Conservation (phyloP, 176 grass and related monocot species). For the Triticum aestivum region IWGSC_CS_RefSeq_v2.1 NC_057802.1:384773578-384774077, state of each 20-base stretch:
- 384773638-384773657: slow-evolving; percentile 25
- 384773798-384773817: slow-evolving; percentile 83
- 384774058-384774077: slow-evolving; percentile 48
- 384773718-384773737: slow-evolving; percentile 19
- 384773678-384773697: slow-evolving; percentile 29
- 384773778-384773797: slow-evolving; percentile 43
- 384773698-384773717: not conserved
- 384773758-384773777: slow-evolving; percentile 25
- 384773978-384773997: slow-evolving; percentile 61
- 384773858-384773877: slow-evolving; percentile 76
- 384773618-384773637: slow-evolving; percentile 54
- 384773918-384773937: slow-evolving; percentile 52
- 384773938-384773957: slow-evolving; percentile 37
- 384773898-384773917: slow-evolving; percentile 94
- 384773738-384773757: slow-evolving; percentile 6
- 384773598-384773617: slow-evolving; percentile 72
- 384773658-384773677: slow-evolving; percentile 69
- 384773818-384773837: slow-evolving; percentile 58
- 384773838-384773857: slow-evolving; percentile 74
- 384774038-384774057: slow-evolving; percentile 56
- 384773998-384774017: slow-evolving; percentile 84
- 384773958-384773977: slow-evolving; percentile 31
- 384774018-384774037: slow-evolving; percentile 91
- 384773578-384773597: slow-evolving; percentile 91
- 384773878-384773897: slow-evolving; percentile 94